Percentiles rank a stretch among this genome's conserved stretches.
phyloP scores from a whole-genome alignment of 139 green algal species.

The Gonium pectorale region DNA sequence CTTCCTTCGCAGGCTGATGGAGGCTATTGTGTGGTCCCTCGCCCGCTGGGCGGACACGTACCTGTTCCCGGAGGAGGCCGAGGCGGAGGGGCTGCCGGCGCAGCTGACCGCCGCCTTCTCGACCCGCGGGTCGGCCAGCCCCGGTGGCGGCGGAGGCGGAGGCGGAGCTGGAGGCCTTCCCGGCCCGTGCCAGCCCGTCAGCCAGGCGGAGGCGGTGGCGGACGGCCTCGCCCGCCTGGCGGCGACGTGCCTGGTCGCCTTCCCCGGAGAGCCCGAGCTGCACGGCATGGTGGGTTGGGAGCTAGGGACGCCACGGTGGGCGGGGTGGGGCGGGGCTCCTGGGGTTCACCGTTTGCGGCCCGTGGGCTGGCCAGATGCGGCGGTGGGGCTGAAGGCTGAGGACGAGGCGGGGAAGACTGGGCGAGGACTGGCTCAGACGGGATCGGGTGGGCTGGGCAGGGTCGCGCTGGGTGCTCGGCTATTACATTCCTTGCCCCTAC shows the following conservation, averaged over 20 bases:
- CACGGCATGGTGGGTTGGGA: conserved; percentile 56
- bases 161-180: background rate
- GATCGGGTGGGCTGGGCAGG: no score
- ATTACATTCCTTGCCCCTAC: no score
- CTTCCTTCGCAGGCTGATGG: conserved; percentile 79
- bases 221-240: conserved; percentile 63
- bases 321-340: background rate
- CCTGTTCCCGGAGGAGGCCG: conserved; percentile 77
- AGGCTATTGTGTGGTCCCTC: conserved; percentile 69
- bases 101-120: conserved; percentile 42
- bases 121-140: conserved; percentile 4
- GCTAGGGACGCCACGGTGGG: background rate
- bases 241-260: conserved; percentile 60
- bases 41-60: conserved; percentile 92
- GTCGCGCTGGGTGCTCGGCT: no score
- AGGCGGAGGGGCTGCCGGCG: conserved; percentile 49
- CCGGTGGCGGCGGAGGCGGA: background rate
- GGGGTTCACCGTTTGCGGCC: background rate
- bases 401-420: no score
- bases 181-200: no score
- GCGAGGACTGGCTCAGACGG: no score
- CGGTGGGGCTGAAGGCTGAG: no score
- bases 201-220: conserved; percentile 45
- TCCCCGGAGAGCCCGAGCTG: conserved; percentile 61
- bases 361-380: no score